Base-by-base conservation (phyloP, 2,329 filamentous ascomycete species). In the Trichoderma guizhouense region DNA sequence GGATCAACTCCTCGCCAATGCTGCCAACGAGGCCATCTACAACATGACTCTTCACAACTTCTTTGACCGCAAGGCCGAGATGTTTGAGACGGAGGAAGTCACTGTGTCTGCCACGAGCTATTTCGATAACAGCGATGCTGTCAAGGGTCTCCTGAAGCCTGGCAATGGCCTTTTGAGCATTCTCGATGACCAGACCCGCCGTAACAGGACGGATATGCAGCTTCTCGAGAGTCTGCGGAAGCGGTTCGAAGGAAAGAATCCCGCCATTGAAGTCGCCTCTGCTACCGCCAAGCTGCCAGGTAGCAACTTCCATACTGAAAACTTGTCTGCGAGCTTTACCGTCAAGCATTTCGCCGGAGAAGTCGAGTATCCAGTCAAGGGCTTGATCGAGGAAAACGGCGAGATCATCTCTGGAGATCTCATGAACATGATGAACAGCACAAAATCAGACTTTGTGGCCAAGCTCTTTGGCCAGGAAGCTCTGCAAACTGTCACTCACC, bases 401-500 rank as follows among this genome's bases (percentile, higher is more conserved):
- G 96, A 99, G 80, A 90, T 97, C 74, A 96, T 99, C 74, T 97
- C 95, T 5, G 95, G 94, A 30, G 96, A 99, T 81, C 85, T 99
- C 76, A 94, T 99, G 87, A 98, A 97, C 82, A 87, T 99, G 77
- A 92, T 99, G 82, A 93, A 92, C 77, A 90, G 90, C 5, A 95
- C 94, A 72, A 95, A 93, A 82, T 97, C 93, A 79, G 89, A 93
- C 53, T 99, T 99, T 76, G 90, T 99, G 18, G 86, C 91, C 36
- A 92, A 95, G 64, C 89, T 99, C 2, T 98, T 99, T 77, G 95
- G 95, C n/a, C 96, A 98, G 81, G 95, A 98, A 78, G 95, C 93
- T 12, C 84, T 99, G 53, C 93, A 97, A 79, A 97, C 95, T 8
- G 89, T 98, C 34, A 91, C 93, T n/a, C 96, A 99, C 79, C 96